These are phyloP conservation scores for Tulasnella sp. DNA, from an alignment of 768 basidiomycete species.

Conservation along the genomic window DNA sequence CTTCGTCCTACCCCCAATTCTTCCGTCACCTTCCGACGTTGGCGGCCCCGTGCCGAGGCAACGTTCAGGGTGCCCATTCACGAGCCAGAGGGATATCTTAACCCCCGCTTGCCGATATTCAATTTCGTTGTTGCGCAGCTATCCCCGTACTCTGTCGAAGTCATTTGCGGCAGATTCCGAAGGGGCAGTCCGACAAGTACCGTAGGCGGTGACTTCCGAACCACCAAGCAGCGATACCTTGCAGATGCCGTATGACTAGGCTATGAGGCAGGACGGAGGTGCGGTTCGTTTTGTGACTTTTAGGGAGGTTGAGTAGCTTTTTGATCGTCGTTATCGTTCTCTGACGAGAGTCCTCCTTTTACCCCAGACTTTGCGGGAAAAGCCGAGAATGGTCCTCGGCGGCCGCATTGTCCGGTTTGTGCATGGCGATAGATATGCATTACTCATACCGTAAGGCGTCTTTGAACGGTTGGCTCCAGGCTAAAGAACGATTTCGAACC, in stretches of 20 bases:
- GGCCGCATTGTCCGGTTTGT: background rate
- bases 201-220: background rate
- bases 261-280: background rate
- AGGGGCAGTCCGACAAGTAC: background rate
- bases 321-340: background rate
- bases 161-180: background rate
- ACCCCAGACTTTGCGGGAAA: background rate
- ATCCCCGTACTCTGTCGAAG: background rate
- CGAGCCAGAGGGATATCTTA: background rate
- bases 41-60: slow-evolving; percentile 3
- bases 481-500: too few species aligned
- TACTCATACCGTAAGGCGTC: background rate
- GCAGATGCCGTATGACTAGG: background rate
- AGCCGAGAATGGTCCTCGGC: background rate
- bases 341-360: background rate
- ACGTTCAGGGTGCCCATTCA: slow-evolving; percentile 1
- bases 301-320: background rate
- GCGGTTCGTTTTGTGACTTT: background rate
- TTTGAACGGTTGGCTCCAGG: background rate
- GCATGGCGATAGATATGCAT: background rate
- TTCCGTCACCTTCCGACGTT: background rate
- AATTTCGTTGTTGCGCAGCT: background rate
- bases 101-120: background rate
- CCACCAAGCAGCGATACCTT: background rate
- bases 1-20: background rate